Percentiles rank a stretch among this genome's conserved stretches.
Conservation (phyloP, 441 rosid species). For the Metrosideros polymorpha region DNA sequence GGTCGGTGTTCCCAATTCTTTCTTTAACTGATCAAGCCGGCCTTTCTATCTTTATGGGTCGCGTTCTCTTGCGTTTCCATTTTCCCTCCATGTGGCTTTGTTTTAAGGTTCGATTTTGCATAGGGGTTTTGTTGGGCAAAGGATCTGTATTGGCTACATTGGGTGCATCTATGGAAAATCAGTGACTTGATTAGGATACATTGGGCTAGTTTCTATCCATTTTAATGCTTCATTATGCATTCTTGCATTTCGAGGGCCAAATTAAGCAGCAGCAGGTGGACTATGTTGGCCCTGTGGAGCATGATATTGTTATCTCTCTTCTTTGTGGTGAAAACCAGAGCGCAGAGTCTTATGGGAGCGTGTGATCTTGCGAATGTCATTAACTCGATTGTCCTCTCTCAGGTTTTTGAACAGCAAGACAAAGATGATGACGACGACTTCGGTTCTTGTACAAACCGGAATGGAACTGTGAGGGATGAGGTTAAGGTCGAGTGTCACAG, state of each 20-base stretch:
- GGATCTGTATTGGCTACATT: neutral
- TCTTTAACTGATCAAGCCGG: neutral
- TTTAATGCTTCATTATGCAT: neutral
- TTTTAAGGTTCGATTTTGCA: neutral
- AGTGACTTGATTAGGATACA: neutral
- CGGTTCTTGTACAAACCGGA: conserved; percentile 18
- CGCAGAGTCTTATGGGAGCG: neutral
- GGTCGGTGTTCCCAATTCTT: conserved; percentile 9
- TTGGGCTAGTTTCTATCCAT: neutral
- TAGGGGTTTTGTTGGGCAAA: neutral
- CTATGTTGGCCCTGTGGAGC: neutral
- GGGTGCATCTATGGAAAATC: neutral
- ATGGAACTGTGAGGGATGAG: conserved; percentile 18
- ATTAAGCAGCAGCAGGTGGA: neutral
- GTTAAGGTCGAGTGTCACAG: conserved; percentile 34
- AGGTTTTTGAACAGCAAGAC: conserved; percentile 17
- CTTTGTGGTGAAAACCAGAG: neutral
- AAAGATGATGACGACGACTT: conserved; percentile 25
- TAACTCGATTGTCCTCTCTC: neutral
- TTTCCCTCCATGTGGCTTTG: neutral
- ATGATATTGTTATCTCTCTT: neutral
- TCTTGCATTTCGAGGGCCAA: neutral
- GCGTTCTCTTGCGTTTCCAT: neutral
- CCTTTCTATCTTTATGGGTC: neutral
- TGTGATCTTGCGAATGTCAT: neutral